phyloP scores from a whole-genome alignment of 352 stramenopile genomes.

The Globisporangium carolinianum region DNA sequence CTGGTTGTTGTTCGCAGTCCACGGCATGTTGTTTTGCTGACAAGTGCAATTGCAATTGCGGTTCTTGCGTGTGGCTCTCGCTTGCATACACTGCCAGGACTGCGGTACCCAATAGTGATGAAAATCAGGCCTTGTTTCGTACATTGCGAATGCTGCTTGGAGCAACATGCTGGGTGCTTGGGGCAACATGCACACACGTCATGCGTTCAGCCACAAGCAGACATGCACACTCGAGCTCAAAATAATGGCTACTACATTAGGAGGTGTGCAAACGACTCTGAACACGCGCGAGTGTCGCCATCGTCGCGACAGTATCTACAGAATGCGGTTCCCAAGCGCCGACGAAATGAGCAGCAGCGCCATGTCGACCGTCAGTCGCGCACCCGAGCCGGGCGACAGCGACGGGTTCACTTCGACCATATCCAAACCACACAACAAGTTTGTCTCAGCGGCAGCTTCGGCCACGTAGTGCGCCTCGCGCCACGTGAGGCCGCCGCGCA shows the following conservation, averaged over 20 bases:
- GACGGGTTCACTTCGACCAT: constrained; percentile 96
- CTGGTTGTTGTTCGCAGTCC: constrained; percentile 84
- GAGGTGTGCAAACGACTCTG: too few species aligned
- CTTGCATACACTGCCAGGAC: neutral
- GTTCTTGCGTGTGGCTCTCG: neutral
- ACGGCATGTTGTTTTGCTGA: constrained; percentile 40
- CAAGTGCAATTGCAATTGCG: neutral
- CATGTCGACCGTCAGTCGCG: constrained; percentile 91
- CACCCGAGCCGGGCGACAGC: constrained; percentile 82
- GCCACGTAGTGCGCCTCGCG: constrained; percentile 95
- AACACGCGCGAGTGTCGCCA: too few species aligned
- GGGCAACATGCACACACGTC: too few species aligned
- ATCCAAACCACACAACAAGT: constrained; percentile 84
- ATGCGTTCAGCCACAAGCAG: too few species aligned
- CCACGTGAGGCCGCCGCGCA: constrained; percentile 94
- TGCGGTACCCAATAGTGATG: too few species aligned
- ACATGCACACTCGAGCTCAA: too few species aligned
- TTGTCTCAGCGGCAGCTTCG: constrained; percentile 90
- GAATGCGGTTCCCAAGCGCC: constrained; percentile 89
- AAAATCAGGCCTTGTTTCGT: too few species aligned
- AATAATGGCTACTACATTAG: too few species aligned
- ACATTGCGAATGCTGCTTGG: too few species aligned
- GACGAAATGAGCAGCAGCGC: constrained; percentile 90
- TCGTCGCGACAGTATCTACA: constrained; percentile 31
- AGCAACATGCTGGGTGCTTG: too few species aligned